Evolutionary conservation across 2,329 filamentous ascomycete species (phyloP).

Genomic region (Cercospora canescens): DNA sequence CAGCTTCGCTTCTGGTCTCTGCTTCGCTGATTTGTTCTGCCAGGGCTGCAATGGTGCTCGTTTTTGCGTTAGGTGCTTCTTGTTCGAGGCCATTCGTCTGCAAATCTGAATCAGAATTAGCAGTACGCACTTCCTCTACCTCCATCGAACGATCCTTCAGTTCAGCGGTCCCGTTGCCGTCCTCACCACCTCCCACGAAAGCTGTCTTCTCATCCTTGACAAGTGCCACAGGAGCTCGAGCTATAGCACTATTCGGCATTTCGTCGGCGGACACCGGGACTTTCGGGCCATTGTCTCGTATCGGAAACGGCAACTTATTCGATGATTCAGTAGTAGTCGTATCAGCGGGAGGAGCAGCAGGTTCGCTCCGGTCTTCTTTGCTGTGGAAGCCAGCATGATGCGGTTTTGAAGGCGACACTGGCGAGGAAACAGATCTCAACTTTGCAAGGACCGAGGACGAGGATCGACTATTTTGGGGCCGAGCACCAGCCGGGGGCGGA

Average conservation of each 20-base stretch:
- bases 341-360: neutral
- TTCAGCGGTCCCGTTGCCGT: neutral
- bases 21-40: slow-evolving; percentile 7
- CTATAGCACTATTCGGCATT: neutral
- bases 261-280: neutral
- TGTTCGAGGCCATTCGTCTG: neutral
- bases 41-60: slow-evolving; percentile 1
- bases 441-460: slow-evolving; percentile 3
- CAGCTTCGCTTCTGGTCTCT: slow-evolving; percentile 5
- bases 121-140: neutral
- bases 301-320: neutral
- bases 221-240: neutral
- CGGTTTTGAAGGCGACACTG: neutral
- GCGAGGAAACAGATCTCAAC: slow-evolving; percentile 8
- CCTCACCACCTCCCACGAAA: neutral
- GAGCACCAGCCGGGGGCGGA: neutral
- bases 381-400: neutral
- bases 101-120: neutral
- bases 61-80: neutral
- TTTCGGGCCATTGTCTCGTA: neutral
- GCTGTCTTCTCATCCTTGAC: neutral
- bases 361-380: neutral
- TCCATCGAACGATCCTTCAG: neutral
- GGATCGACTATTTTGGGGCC: neutral
- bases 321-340: neutral